Evolutionary conservation across 345 rosid genomes (phyloP).

Genomic region (Syzygium aromaticum): DNA sequence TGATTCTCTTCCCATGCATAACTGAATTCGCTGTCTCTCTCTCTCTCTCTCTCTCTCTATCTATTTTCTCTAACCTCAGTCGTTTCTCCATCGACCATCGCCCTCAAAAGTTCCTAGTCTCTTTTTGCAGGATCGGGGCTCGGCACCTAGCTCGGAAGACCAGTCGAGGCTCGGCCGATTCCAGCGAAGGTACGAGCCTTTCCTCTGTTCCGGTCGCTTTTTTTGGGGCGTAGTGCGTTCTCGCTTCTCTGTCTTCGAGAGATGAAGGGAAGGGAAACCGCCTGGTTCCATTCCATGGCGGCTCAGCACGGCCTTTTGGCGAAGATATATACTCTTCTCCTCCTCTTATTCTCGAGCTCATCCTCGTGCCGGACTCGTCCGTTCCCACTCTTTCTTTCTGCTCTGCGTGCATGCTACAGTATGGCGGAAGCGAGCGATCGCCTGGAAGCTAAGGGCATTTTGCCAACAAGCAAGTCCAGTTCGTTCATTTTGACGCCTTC

Average conservation of each 20-base stretch:
- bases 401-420: not conserved
- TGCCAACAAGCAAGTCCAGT: not conserved
- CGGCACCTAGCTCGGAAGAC: not conserved
- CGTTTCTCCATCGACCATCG: not conserved
- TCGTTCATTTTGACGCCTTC: not conserved
- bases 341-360: not conserved
- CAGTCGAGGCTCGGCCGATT: not conserved
- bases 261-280: not conserved
- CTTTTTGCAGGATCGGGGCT: not conserved
- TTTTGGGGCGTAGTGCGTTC: not conserved
- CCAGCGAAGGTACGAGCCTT: not conserved
- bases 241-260: not conserved
- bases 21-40: not conserved
- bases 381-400: not conserved
- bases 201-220: not conserved
- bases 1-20: too few relatives aligned
- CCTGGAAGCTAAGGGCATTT: not conserved
- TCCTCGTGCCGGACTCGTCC: not conserved
- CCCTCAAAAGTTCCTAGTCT: not conserved
- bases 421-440: not conserved
- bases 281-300: not conserved
- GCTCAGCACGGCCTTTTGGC: not conserved
- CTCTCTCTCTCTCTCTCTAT: not conserved
- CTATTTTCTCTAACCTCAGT: not conserved
- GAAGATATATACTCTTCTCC: not conserved